Conservation (phyloP, 73 alveolate species). For the Paramecium sexaurelia region DNA sequence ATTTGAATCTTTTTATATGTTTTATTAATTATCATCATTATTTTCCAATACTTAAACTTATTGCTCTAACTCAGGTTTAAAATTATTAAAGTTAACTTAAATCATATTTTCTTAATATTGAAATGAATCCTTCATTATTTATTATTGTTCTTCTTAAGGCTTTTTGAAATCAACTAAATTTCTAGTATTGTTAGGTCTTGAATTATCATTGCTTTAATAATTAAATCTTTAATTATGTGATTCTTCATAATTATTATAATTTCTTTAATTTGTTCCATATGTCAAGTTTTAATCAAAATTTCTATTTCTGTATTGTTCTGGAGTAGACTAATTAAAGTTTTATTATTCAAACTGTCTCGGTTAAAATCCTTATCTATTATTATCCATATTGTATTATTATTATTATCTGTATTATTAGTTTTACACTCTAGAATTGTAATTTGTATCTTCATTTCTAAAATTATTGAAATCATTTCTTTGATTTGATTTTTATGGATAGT, state of each 20-base stretch:
- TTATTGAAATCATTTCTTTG: not conserved
- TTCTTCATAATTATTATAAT: not conserved
- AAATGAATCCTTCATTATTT: not conserved
- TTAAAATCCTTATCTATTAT: not conserved
- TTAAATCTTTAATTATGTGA: not conserved
- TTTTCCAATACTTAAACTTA: not conserved
- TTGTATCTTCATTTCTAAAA: not conserved
- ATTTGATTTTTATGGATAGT: not conserved
- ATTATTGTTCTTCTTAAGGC: not conserved
- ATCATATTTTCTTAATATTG: not conserved
- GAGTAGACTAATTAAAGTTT: not conserved
- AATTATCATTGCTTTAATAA: not conserved
- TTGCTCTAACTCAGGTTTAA: not conserved
- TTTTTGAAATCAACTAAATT: not conserved
- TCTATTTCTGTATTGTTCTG: not conserved
- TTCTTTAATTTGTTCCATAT: not conserved
- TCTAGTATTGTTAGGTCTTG: not conserved
- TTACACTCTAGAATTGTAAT: not conserved
- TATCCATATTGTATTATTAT: not conserved
- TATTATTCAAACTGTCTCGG: not conserved
- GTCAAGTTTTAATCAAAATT: not conserved
- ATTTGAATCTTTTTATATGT: not conserved
- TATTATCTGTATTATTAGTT: not conserved
- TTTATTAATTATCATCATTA: too few species aligned
- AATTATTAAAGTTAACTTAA: not conserved